Conservation (phyloP, 1,284 basidiomycete species). For the Caloboletus inedulis region DNA sequence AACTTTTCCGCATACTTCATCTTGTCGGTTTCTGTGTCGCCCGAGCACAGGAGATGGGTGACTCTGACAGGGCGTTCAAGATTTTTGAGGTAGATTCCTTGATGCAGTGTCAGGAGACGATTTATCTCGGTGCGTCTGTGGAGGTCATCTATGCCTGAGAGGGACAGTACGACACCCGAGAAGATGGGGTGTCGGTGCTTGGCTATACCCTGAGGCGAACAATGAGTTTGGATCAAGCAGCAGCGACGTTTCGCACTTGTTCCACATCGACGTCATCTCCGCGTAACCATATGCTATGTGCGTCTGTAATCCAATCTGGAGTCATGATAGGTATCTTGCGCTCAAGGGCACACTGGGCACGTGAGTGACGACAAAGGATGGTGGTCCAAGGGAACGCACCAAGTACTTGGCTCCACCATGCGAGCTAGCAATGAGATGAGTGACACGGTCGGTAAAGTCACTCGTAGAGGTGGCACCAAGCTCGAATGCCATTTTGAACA, state of each 20-base stretch:
- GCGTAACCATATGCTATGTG: conserved; percentile 67
- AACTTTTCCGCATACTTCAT: conserved; percentile 69
- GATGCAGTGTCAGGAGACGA: conserved; percentile 48
- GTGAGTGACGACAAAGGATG: conserved; percentile 5
- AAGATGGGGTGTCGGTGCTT: conserved; percentile 65
- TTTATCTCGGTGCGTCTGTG: conserved; percentile 54
- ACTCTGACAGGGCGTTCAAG: conserved; percentile 66
- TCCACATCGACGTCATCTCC: conserved; percentile 72
- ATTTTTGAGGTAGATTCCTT: conserved; percentile 58
- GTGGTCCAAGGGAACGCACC: conserved; percentile 36
- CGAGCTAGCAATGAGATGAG: conserved; percentile 69
- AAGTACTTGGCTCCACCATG: conserved; percentile 78
- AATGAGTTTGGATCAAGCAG: conserved; percentile 24
- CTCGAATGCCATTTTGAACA: conserved; percentile 72
- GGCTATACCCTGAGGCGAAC: conserved; percentile 44
- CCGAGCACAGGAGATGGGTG: conserved; percentile 63
- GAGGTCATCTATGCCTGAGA: conserved; percentile 65
- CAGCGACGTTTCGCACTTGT: conserved; percentile 32
- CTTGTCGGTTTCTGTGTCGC: conserved; percentile 52
- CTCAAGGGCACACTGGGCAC: conserved; percentile 64
- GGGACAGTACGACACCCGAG: conserved; percentile 55
- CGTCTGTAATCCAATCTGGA: conserved; percentile 68
- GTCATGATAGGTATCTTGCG: conserved; percentile 70
- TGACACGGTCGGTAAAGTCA: conserved; percentile 76
- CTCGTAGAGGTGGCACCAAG: conserved; percentile 65